Percentiles rank a stretch among this genome's conserved stretches.
These are phyloP conservation scores for Aspergillus latus DNA, from an alignment of 2,329 filamentous ascomycete genomes.

Conservation along the genomic window DNA sequence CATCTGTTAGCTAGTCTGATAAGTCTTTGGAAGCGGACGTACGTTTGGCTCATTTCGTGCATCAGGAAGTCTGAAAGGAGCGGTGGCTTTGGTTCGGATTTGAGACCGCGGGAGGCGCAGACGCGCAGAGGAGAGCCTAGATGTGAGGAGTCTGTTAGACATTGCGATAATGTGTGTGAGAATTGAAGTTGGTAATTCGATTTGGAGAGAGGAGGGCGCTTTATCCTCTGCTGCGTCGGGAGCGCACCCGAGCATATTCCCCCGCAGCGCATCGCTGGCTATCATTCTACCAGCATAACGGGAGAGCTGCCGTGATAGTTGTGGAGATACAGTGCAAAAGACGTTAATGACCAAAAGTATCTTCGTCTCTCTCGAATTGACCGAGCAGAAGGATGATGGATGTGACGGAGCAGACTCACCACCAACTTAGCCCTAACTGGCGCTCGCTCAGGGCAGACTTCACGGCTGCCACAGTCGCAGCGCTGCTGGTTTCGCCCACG, in stretches of 20 bases:
- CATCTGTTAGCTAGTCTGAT: not conserved
- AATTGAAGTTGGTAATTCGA: not conserved
- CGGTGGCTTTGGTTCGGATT: slow-evolving; percentile 26
- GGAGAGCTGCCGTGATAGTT: not conserved
- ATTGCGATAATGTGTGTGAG: not conserved
- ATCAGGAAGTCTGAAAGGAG: slow-evolving; percentile 33
- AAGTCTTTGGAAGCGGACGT: not conserved
- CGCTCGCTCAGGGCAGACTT: slow-evolving; percentile 23
- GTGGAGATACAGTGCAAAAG: not conserved
- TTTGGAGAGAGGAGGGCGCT: not conserved
- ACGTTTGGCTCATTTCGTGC: slow-evolving; percentile 39
- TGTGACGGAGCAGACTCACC: not conserved
- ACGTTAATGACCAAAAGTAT: not conserved
- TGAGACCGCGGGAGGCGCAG: slow-evolving; percentile 11
- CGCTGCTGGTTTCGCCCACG: slow-evolving; percentile 27
- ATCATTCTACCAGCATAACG: not conserved
- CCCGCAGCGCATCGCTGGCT: not conserved
- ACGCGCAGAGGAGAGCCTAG: slow-evolving; percentile 11
- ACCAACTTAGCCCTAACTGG: not conserved
- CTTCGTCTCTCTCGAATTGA: not conserved
- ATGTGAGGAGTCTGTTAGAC: not conserved
- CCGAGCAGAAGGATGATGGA: not conserved
- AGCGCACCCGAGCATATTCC: not conserved
- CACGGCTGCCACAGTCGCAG: slow-evolving; percentile 26
- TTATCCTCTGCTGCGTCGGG: slow-evolving; percentile 1